phyloP scores from a whole-genome alignment of 2,329 filamentous ascomycete species.

The Falciphora oryzae region DNA sequence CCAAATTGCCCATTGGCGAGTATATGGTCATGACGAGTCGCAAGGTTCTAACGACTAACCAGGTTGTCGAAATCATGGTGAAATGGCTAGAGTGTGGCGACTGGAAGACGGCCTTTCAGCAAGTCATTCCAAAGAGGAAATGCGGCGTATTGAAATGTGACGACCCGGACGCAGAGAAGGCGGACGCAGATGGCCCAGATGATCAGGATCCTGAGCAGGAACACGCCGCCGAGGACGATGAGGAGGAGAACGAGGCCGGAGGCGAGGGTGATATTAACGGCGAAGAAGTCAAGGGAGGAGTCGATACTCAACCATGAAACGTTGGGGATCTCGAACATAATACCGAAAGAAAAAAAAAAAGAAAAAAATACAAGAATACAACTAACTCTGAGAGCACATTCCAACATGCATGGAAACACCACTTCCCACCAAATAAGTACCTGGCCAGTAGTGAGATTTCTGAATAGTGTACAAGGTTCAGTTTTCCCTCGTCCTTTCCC shows the following conservation, averaged over 20 bases:
- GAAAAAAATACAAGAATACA: neutral
- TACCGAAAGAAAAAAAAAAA: neutral
- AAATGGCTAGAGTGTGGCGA: constrained; percentile 85
- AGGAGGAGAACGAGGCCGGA: constrained; percentile 24
- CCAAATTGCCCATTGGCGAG: constrained; percentile 89
- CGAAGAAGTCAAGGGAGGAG: neutral
- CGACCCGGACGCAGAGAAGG: constrained; percentile 21
- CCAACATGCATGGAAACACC: neutral
- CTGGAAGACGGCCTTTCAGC: constrained; percentile 85
- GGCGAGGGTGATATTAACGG: constrained; percentile 22
- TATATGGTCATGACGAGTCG: constrained; percentile 88
- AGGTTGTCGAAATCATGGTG: constrained; percentile 95
- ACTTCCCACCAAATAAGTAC: neutral
- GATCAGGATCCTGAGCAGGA: constrained; percentile 24
- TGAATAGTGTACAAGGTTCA: too few relatives aligned
- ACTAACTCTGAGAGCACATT: neutral
- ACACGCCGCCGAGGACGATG: constrained; percentile 19
- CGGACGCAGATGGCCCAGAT: constrained; percentile 22
- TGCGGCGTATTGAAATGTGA: constrained; percentile 59
- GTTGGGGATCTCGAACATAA: neutral
- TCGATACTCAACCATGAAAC: neutral
- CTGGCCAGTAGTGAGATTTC: too few relatives aligned
- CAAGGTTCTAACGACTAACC: constrained; percentile 85
- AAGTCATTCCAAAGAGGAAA: constrained; percentile 86
- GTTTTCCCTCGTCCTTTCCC: too few relatives aligned